phyloP scores from a whole-genome alignment of 1,139 yeast species.

The Candida tetrigidarum region DNA sequence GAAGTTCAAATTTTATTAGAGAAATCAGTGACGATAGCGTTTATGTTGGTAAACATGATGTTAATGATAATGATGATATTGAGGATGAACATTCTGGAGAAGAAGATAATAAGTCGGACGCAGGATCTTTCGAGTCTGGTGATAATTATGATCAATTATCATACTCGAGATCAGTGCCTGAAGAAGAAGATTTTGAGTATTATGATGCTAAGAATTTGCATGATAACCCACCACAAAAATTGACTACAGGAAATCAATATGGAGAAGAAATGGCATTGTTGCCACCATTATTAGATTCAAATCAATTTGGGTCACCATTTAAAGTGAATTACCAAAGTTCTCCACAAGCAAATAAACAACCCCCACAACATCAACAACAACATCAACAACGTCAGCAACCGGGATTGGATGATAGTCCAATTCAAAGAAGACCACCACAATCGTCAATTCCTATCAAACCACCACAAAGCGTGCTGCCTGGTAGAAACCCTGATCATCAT shows the following conservation, averaged over 20 bases:
- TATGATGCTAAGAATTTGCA: slow-evolving; percentile 30
- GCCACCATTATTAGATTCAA: slow-evolving; percentile 16
- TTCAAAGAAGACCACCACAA: neutral
- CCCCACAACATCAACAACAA: too few relatives aligned
- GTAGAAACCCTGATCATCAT: neutral
- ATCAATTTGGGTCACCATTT: slow-evolving; percentile 40
- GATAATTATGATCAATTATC: slow-evolving; percentile 14
- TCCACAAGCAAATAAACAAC: slow-evolving; percentile 7
- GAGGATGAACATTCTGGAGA: slow-evolving; percentile 9
- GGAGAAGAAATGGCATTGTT: slow-evolving; percentile 34
- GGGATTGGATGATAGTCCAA: slow-evolving; percentile 2
- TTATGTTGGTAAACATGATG: slow-evolving; percentile 13
- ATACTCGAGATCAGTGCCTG: slow-evolving; percentile 9
- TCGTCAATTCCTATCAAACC: slow-evolving; percentile 2
- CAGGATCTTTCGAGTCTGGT: slow-evolving; percentile 14
- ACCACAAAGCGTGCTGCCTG: slow-evolving; percentile 6
- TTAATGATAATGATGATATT: slow-evolving; percentile 14
- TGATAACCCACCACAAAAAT: slow-evolving; percentile 32
- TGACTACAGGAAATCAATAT: slow-evolving; percentile 23
- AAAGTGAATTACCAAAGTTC: slow-evolving; percentile 26
- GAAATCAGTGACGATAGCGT: slow-evolving; percentile 35
- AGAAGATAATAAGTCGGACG: slow-evolving; percentile 6
- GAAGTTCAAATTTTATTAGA: slow-evolving; percentile 32
- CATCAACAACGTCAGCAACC: too few relatives aligned
- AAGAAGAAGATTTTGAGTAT: slow-evolving; percentile 19